Conservation (phyloP, 139 green algal species). For the Deuterostichococcus epilithicus region DNA sequence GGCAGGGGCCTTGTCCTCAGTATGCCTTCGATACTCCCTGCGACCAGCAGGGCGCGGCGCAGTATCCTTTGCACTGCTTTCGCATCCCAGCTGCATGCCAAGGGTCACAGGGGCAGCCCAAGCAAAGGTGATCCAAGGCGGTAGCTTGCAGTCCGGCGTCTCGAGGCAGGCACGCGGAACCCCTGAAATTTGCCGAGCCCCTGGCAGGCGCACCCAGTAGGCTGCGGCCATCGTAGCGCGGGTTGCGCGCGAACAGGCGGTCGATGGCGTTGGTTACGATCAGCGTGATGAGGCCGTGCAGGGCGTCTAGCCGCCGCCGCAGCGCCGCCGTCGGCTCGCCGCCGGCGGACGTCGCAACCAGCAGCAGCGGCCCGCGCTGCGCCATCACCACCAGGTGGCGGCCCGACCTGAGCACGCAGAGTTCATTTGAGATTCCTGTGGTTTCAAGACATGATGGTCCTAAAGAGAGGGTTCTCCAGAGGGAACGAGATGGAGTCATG, state of each 20-base stretch:
- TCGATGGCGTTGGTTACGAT: conserved; percentile 62
- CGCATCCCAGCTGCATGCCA: no score
- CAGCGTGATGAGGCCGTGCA: conserved; percentile 27
- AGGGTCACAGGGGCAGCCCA: no score
- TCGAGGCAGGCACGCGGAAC: no score
- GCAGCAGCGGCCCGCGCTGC: conserved; percentile 50
- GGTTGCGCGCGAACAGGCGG: conserved; percentile 48
- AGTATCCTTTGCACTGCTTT: no score
- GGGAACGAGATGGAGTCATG: neutral
- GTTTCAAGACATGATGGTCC: neutral
- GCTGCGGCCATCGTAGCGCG: conserved; percentile 62
- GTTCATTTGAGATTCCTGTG: neutral
- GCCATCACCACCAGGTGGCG: conserved; percentile 61
- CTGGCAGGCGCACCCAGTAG: conserved; percentile 40
- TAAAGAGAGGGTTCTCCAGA: neutral
- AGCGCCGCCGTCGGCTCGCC: conserved; percentile 52
- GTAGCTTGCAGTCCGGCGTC: no score
- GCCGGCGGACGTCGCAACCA: conserved; percentile 53
- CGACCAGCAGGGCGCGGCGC: no score
- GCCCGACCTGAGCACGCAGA: conserved; percentile 37
- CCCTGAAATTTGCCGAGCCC: no score
- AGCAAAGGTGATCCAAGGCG: no score
- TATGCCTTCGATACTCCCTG: no score
- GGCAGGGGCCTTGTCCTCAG: no score
- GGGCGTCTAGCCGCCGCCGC: conserved; percentile 42